Percentiles rank a stretch among this genome's conserved stretches.
Evolutionary conservation across 352 stramenopile genomes (phyloP).

Genomic region (Globisporangium mamillatum): DNA sequence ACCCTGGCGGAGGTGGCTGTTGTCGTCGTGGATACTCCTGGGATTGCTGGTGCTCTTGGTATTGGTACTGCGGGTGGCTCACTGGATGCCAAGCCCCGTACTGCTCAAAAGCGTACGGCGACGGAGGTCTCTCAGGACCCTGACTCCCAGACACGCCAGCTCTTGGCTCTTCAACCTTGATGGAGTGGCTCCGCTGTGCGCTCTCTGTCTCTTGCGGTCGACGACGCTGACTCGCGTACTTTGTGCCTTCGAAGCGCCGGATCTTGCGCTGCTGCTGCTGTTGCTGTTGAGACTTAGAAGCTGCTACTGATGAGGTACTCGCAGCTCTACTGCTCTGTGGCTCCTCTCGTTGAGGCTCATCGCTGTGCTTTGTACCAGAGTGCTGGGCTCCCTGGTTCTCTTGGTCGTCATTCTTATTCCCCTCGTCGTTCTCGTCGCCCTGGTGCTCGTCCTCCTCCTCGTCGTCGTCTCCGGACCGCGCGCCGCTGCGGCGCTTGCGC

Average conservation of each 20-base stretch:
- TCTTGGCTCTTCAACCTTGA: not conserved
- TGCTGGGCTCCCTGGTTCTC: not conserved
- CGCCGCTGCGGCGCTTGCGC: slow-evolving; percentile 30
- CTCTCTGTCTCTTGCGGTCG: not conserved
- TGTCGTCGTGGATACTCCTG: not conserved
- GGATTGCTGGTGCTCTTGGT: not conserved
- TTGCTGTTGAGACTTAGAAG: not conserved
- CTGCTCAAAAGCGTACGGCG: not conserved
- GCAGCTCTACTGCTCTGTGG: not conserved
- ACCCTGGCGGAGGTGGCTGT: not conserved
- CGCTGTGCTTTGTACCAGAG: not conserved
- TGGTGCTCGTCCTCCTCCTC: slow-evolving; percentile 6
- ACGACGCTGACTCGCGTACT: not conserved
- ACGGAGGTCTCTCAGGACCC: not conserved
- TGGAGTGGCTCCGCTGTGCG: not conserved
- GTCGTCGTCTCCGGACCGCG: slow-evolving; percentile 16
- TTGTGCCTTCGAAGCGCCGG: slow-evolving; percentile 18
- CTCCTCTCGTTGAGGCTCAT: not conserved
- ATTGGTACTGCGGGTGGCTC: not conserved
- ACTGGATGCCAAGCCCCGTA: not conserved
- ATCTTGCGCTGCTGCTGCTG: slow-evolving; percentile 13
- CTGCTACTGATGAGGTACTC: not conserved
- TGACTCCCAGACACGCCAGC: not conserved
- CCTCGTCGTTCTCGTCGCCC: slow-evolving; percentile 5
- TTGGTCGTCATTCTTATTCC: not conserved